These are phyloP conservation scores for Phytophthora rubi DNA, from an alignment of 352 stramenopile genomes.

Conservation along the genomic window DNA sequence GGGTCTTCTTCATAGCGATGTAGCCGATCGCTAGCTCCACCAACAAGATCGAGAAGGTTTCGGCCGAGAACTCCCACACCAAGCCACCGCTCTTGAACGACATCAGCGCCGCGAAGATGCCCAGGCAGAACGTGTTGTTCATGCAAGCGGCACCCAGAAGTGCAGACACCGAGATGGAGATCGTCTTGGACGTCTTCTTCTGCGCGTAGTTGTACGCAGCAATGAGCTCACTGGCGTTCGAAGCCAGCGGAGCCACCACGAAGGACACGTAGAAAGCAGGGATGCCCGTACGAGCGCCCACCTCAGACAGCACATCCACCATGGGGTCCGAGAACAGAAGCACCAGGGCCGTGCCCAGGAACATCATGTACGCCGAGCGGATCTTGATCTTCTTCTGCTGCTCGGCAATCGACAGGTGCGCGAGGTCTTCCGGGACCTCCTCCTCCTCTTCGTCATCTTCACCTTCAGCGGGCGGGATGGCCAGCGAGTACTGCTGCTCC, in stretches of 20 bases:
- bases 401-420: conserved; percentile 92
- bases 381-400: conserved; percentile 97
- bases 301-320: conserved; percentile 96
- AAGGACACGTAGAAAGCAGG: conserved; percentile 99
- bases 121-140: conserved; percentile 99
- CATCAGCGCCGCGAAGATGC: conserved; percentile 98
- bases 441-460: conserved; percentile 93
- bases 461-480: conserved; percentile 55
- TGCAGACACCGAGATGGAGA: conserved; percentile 95
- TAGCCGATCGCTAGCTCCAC: conserved; percentile 92
- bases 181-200: conserved; percentile 98
- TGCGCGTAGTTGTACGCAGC: conserved; percentile 97
- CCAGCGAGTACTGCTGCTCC: conserved; percentile 55
- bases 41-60: conserved; percentile 97
- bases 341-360: conserved; percentile 94
- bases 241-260: conserved; percentile 96
- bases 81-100: conserved; percentile 92
- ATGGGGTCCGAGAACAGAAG: conserved; percentile 98
- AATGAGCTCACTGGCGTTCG: conserved; percentile 98
- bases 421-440: conserved; percentile 95
- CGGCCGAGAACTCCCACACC: conserved; percentile 98
- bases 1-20: conserved; percentile 86
- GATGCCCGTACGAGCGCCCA: conserved; percentile 91
- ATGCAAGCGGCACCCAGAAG: conserved; percentile 97
- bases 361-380: conserved; percentile 93